A percentile compares a stretch with the other conserved stretches of the same genome.
phyloP scores from a whole-genome alignment of 768 basidiomycete genomes.

The Rubroboletus satanas region DNA sequence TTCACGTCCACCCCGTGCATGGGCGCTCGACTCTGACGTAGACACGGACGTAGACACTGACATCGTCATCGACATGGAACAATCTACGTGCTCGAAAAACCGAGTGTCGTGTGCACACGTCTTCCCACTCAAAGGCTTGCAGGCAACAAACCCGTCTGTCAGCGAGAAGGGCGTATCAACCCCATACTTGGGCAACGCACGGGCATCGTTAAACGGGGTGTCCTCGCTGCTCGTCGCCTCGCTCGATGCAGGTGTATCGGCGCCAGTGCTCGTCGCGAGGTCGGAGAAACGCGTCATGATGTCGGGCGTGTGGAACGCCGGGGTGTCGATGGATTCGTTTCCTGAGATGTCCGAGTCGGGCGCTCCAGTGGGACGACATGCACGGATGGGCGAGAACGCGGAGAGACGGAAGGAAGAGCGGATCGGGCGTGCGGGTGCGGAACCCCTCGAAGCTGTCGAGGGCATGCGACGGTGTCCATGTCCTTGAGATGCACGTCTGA shows the following conservation, averaged over 20 bases:
- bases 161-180: slow-evolving; percentile 8
- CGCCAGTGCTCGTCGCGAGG: slow-evolving; percentile 2
- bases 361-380: neutral
- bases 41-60: slow-evolving; percentile 9
- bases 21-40: slow-evolving; percentile 6
- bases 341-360: neutral
- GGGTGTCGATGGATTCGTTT: neutral
- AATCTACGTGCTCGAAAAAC: slow-evolving; percentile 25
- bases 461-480: slow-evolving; percentile 19
- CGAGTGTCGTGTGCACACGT: slow-evolving; percentile 4
- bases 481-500: slow-evolving; percentile 14
- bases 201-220: slow-evolving; percentile 21
- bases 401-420: slow-evolving; percentile 26
- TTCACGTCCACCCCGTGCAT: neutral
- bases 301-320: slow-evolving; percentile 10
- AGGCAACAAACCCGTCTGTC: slow-evolving; percentile 1
- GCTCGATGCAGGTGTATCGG: slow-evolving; percentile 12
- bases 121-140: neutral
- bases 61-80: slow-evolving; percentile 11
- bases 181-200: slow-evolving; percentile 14
- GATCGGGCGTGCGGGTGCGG: slow-evolving; percentile 1
- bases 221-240: slow-evolving; percentile 6
- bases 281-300: slow-evolving; percentile 17
- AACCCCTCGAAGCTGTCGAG: slow-evolving; percentile 21
- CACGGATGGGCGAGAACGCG: slow-evolving; percentile 12